phyloP scores from a whole-genome alignment of 345 rosid genomes.

The Citrus inodora region DNA sequence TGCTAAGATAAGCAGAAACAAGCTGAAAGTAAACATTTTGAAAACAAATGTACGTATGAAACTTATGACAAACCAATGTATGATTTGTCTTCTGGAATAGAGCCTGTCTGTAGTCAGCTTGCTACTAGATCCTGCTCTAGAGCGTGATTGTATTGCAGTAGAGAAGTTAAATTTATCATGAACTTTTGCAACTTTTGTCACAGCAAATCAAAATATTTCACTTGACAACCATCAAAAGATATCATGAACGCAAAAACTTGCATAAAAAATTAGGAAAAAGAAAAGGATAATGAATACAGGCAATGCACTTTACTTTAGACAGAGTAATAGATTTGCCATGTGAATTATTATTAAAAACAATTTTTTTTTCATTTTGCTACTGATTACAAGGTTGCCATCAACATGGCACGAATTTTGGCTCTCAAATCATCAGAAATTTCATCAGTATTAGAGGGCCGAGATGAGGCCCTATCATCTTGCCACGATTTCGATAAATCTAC shows the following conservation, averaged over 20 bases:
- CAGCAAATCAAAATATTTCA: neutral
- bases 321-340: too few relatives aligned
- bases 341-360: neutral
- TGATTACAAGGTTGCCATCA: conserved; percentile 67
- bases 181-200: neutral
- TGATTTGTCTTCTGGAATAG: neutral
- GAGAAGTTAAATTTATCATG: neutral
- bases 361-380: neutral
- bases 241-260: neutral
- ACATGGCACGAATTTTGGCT: conserved; percentile 96
- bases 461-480: conserved; percentile 21
- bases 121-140: neutral
- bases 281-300: too few relatives aligned
- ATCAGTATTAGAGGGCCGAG: conserved; percentile 35
- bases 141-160: neutral
- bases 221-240: neutral
- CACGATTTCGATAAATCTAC: conserved; percentile 22
- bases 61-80: neutral
- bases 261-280: neutral
- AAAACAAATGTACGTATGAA: neutral
- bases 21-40: neutral
- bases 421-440: conserved; percentile 72
- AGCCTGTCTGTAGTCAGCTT: neutral
- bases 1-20: neutral
- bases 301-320: too few relatives aligned